Conservation (phyloP, 2,329 filamentous ascomycete genomes). For the Arthrobotrys musiformis region DNA sequence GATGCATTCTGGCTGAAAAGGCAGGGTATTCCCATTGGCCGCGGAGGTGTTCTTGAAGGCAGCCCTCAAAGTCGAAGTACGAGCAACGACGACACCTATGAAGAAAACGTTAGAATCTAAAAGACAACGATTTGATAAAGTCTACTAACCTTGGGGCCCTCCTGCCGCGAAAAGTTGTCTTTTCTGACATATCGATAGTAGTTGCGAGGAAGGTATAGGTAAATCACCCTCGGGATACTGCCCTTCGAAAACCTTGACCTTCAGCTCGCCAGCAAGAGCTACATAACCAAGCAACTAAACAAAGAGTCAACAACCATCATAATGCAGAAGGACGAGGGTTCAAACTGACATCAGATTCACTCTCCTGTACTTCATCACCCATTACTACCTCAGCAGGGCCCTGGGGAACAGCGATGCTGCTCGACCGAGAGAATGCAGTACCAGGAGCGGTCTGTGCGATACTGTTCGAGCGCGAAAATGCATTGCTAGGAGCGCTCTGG, state of each 20-base stretch:
- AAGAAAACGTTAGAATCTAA: no score
- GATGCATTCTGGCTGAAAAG: constrained; percentile 79
- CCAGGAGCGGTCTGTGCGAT: constrained; percentile 39
- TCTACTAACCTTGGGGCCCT: constrained; percentile 74
- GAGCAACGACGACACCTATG: constrained; percentile 74
- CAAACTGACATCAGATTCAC: constrained; percentile 79
- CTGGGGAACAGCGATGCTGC: constrained; percentile 46
- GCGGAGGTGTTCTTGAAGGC: constrained; percentile 68
- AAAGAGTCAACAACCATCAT: constrained; percentile 17
- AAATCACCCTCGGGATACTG: constrained; percentile 74
- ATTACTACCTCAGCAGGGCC: constrained; percentile 56
- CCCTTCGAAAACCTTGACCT: constrained; percentile 79
- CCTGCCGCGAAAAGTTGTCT: constrained; percentile 87
- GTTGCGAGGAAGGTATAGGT: constrained; percentile 80
- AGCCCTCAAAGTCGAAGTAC: constrained; percentile 80
- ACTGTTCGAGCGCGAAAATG: constrained; percentile 43
- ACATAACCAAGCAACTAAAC: constrained; percentile 81
- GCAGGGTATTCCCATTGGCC: constrained; percentile 67
- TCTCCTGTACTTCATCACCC: constrained; percentile 67
- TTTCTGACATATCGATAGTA: constrained; percentile 82
- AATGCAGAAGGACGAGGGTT: not conserved
- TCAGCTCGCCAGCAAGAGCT: constrained; percentile 80
- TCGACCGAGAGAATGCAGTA: constrained; percentile 38
- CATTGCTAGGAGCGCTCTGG: constrained; percentile 54
- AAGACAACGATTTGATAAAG: no score